phyloP scores from a whole-genome alignment of 179 eudicot species.

The Beta lomatogona region DNA sequence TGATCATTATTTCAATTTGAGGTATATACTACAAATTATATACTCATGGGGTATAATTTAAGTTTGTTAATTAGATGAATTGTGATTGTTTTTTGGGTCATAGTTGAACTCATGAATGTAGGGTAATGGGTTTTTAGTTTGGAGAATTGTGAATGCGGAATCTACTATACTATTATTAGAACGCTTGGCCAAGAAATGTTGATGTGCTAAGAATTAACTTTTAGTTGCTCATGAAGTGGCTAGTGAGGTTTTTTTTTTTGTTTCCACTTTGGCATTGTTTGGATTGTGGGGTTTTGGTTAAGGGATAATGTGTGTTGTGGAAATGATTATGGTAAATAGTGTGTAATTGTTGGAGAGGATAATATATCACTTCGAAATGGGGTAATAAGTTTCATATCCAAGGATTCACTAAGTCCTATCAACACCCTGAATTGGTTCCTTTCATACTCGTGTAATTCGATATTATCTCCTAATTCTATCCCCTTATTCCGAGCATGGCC shows the following conservation, averaged over 20 bases:
- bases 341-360: background rate
- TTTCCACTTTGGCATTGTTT: background rate
- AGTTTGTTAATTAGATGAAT: background rate
- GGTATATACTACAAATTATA: constrained; percentile 38
- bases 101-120: background rate
- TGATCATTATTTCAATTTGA: constrained; percentile 84
- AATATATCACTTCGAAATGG: background rate
- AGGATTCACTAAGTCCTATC: background rate
- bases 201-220: too few species aligned
- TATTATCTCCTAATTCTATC: background rate
- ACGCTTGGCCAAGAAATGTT: too few species aligned
- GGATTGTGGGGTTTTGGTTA: background rate
- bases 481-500: background rate
- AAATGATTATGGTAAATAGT: background rate
- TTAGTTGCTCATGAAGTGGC: background rate
- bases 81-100: background rate
- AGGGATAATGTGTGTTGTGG: background rate
- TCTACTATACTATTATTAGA: too few species aligned
- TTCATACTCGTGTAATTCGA: background rate
- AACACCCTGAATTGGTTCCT: background rate
- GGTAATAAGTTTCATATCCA: background rate
- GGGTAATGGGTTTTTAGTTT: background rate
- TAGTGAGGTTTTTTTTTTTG: background rate
- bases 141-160: background rate
- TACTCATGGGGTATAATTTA: background rate